phyloP scores from a whole-genome alignment of 495 filamentous ascomycete species.

The Rhizodiscina lignyota region DNA sequence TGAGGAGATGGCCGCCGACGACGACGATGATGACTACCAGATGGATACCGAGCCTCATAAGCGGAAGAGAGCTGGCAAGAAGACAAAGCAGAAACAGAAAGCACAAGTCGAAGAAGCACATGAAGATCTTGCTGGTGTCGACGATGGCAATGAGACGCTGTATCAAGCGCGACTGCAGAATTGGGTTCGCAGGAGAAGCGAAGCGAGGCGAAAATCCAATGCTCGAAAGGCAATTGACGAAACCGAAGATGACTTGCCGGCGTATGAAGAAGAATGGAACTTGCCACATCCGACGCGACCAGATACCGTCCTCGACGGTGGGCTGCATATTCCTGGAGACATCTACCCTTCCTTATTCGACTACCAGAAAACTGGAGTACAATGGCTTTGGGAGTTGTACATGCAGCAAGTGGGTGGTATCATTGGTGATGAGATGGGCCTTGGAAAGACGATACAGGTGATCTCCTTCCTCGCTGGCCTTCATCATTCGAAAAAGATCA shows the following conservation, averaged over 20 bases:
- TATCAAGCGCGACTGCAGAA: constrained; percentile 61
- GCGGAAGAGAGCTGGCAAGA: constrained; percentile 19
- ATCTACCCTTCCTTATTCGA: constrained; percentile 80
- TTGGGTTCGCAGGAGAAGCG: constrained; percentile 56
- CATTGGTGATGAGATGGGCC: constrained; percentile 93
- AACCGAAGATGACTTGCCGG: constrained; percentile 4
- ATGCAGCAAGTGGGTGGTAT: constrained; percentile 82
- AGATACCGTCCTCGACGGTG: constrained; percentile 46
- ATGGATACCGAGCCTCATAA: constrained; percentile 17
- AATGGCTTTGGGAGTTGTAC: constrained; percentile 94
- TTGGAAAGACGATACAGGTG: constrained; percentile 89
- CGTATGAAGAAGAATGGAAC: constrained; percentile 55
- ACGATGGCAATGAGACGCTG: constrained; percentile 78
- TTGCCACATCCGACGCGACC: constrained; percentile 66
- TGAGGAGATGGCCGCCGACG: constrained; percentile 24
- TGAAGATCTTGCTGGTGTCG: constrained; percentile 59
- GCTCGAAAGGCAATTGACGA: constrained; percentile 5
- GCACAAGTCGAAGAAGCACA: constrained; percentile 24
- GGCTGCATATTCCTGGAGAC: constrained; percentile 72
- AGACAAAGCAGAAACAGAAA: constrained; percentile 14
- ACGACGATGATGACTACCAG: constrained; percentile 28
- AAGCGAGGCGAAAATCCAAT: constrained; percentile 37
- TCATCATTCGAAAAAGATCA: constrained; percentile 73
- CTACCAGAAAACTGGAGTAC: constrained; percentile 88
- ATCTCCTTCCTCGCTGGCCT: constrained; percentile 83